Evolutionary conservation across 192 early-diverging fungal genomes (phyloP), one percentile per base, ranked within the genome.

Genomic region (Phycomyces nitens): DNA sequence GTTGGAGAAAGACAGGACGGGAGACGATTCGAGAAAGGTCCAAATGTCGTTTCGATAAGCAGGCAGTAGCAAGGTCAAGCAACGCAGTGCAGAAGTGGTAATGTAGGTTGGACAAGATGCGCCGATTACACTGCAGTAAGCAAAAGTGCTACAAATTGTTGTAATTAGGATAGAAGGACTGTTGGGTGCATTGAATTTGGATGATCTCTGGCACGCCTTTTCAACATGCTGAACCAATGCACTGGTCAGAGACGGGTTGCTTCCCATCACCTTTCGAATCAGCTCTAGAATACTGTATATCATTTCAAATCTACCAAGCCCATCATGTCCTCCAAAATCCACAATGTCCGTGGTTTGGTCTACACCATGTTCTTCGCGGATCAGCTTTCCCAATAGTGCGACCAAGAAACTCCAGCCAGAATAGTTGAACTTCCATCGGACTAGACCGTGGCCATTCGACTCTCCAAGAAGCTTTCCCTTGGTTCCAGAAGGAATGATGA

Each of bases 361-460:
- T 34, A 63, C 10, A 53, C 24, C 39, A n/a, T 20, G 23, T 50
- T 54, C 29, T 15, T 47, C 24, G 10, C 42, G 11, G 11, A 60
- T 44, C 16, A 62, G 66, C 1, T 55, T 26, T 38, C 42, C 52
- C 5, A 72, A 43, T 0, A 72, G 53, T 22, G 47, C 41, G 9
- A 47, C 44, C 15, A 71, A 23, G 9, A 71, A 41, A 29, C 50
- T 16, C 70, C 70, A 71, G 2, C 64, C 70, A 10, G 70, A 71
- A 41, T 71, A 71, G 16, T 43, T 15, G 3, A 20, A 18, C 18
- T 51, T 39, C 58, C 65, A 71, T 53, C 59, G 51, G n/a, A 71
- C 29, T 14, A 66, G 29, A 7, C 29, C 2, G 22, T 0, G 54
- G 63, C 20, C 39, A 12, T 27, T 64, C 53, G 3, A 59, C 38